phyloP scores from a whole-genome alignment of 2,329 filamentous ascomycete genomes.

The Phyllosticta ampelicida region DNA sequence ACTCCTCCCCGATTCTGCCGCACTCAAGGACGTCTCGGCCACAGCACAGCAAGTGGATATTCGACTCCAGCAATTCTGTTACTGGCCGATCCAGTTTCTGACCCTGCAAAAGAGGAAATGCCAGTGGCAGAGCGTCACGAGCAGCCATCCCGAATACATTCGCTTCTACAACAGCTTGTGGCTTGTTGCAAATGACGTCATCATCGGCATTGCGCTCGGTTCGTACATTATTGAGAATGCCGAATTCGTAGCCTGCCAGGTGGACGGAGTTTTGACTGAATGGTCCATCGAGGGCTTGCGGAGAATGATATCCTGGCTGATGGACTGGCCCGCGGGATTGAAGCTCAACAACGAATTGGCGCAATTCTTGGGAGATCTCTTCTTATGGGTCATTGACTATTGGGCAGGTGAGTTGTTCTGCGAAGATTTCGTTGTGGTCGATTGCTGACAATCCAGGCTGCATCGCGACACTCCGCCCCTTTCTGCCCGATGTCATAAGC shows the following conservation, averaged over 20 bases:
- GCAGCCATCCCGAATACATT: constrained; percentile 94
- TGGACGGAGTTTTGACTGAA: constrained; percentile 61
- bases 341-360: constrained; percentile 93
- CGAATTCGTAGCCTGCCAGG: constrained; percentile 67
- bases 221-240: constrained; percentile 97
- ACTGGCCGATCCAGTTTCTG: constrained; percentile 95
- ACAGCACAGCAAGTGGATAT: constrained; percentile 98
- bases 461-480: constrained; percentile 65
- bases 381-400: constrained; percentile 97
- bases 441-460: constrained; percentile 43
- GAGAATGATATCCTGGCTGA: constrained; percentile 86
- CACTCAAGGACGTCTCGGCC: constrained; percentile 89
- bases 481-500: constrained; percentile 77
- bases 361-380: constrained; percentile 86
- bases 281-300: constrained; percentile 87
- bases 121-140: constrained; percentile 93
- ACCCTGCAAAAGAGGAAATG: constrained; percentile 80
- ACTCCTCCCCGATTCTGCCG: constrained; percentile 63
- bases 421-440: constrained; percentile 1
- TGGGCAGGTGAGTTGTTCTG: constrained; percentile 61
- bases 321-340: constrained; percentile 87
- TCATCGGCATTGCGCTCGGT: constrained; percentile 91
- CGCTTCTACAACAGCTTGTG: constrained; percentile 98
- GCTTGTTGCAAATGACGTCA: constrained; percentile 97
- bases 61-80: constrained; percentile 92